Evolutionary conservation across 2,329 filamentous ascomycete genomes (phyloP).

Genomic region (Aspergillus carbonarius): DNA sequence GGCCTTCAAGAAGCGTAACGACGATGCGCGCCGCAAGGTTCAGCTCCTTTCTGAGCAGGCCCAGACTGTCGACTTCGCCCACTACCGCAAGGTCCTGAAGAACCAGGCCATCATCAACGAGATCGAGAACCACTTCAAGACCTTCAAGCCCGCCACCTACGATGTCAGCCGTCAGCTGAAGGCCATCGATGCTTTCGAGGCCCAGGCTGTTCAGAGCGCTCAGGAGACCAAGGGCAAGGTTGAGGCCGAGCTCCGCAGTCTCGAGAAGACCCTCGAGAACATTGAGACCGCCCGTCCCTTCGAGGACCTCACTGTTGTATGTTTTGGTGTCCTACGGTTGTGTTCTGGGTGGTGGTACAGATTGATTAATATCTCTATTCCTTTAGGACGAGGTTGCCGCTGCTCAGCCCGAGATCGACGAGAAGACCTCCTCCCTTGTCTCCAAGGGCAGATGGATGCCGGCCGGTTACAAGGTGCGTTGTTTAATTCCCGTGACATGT

Average conservation of each 20-base stretch:
- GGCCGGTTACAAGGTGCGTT: slow-evolving; percentile 93
- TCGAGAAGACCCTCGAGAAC: slow-evolving; percentile 93
- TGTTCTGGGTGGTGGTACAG: slow-evolving; percentile 4
- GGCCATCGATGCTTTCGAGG: slow-evolving; percentile 97
- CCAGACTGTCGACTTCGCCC: slow-evolving; percentile 84
- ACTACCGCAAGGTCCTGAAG: slow-evolving; percentile 91
- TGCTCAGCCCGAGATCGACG: slow-evolving; percentile 93
- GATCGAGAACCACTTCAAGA: slow-evolving; percentile 92
- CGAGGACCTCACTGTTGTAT: slow-evolving; percentile 94
- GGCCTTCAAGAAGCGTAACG: slow-evolving; percentile 99
- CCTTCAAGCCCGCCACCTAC: slow-evolving; percentile 90
- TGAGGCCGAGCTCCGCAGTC: slow-evolving; percentile 88
- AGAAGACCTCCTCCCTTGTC: slow-evolving; percentile 92
- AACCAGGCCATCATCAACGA: slow-evolving; percentile 94
- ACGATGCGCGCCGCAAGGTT: slow-evolving; percentile 94
- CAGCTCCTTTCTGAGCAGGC: slow-evolving; percentile 78
- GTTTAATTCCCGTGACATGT: neutral
- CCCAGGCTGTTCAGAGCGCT: slow-evolving; percentile 93
- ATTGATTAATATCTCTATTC: slow-evolving; percentile 9
- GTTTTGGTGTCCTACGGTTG: slow-evolving; percentile 35
- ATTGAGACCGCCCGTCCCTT: slow-evolving; percentile 95
- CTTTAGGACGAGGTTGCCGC: slow-evolving; percentile 86
- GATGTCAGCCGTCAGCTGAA: slow-evolving; percentile 93
- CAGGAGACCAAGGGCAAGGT: slow-evolving; percentile 96
- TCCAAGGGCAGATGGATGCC: slow-evolving; percentile 98